Conservation (phyloP, 352 stramenopile species). For the Phytophthora gonapodyides region DNA sequence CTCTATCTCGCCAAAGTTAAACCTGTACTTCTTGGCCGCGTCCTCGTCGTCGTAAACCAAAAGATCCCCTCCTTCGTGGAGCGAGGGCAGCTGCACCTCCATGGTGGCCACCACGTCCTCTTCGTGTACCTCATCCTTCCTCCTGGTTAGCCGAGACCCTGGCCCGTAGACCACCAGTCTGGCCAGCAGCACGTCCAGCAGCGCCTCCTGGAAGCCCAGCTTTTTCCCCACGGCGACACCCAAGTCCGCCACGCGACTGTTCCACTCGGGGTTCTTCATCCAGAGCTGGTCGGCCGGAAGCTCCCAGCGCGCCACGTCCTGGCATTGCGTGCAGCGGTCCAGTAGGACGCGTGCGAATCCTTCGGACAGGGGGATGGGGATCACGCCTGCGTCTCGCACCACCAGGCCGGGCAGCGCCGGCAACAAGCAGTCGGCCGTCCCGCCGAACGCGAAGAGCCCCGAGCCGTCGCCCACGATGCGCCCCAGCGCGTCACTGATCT, state of each 20-base stretch:
- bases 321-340: slow-evolving; percentile 1
- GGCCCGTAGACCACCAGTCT: slow-evolving; percentile 6
- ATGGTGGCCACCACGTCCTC: slow-evolving; percentile 4
- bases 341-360: slow-evolving; percentile 4
- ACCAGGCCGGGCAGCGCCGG: slow-evolving; percentile 15
- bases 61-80: slow-evolving; percentile 8
- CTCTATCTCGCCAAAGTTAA: slow-evolving; percentile 5
- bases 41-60: slow-evolving; percentile 15
- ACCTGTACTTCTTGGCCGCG: not conserved
- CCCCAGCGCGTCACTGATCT: slow-evolving; percentile 14
- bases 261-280: slow-evolving; percentile 21
- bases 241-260: slow-evolving; percentile 6
- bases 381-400: slow-evolving; percentile 7
- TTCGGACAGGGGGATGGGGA: slow-evolving; percentile 9
- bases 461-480: not conserved
- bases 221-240: slow-evolving; percentile 1
- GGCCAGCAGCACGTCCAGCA: slow-evolving; percentile 10
- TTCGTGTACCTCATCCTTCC: not conserved
- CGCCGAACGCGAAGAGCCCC: slow-evolving; percentile 6
- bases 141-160: not conserved
- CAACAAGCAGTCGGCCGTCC: not conserved
- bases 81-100: slow-evolving; percentile 16
- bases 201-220: slow-evolving; percentile 10
- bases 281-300: slow-evolving; percentile 7
- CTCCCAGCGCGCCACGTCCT: not conserved